phyloP scores from a whole-genome alignment of 2,329 filamentous ascomycete genomes.

The Aspergillus quadricinctus region DNA sequence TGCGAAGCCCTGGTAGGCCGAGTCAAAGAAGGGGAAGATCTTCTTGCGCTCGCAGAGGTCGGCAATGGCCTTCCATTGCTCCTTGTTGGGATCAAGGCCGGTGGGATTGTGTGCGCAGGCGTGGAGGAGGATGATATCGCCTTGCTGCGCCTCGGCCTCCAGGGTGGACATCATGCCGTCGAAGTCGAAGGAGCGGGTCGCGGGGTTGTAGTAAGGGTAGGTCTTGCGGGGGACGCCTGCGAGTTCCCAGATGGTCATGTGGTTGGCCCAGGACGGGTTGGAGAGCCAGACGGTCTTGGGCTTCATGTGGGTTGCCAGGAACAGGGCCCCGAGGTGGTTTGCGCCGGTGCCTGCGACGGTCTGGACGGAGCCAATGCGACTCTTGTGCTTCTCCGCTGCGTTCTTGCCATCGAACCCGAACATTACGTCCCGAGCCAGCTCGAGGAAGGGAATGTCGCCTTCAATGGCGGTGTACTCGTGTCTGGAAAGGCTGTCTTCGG shows the following conservation, averaged over 20 bases:
- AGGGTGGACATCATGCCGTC: conserved; percentile 71
- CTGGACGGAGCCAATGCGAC: conserved; percentile 66
- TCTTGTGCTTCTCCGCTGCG: conserved; percentile 35
- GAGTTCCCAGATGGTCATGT: conserved; percentile 81
- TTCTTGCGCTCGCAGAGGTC: conserved; percentile 70
- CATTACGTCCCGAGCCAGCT: conserved; percentile 82
- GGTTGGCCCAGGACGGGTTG: conserved; percentile 95
- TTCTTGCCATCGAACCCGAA: conserved; percentile 58
- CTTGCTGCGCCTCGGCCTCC: conserved; percentile 75
- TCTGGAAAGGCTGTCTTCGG: conserved; percentile 80
- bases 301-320: conserved; percentile 82
- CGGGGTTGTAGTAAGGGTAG: conserved; percentile 88
- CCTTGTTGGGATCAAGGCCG: conserved; percentile 84
- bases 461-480: conserved; percentile 98
- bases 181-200: conserved; percentile 41
- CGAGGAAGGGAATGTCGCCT: conserved; percentile 76
- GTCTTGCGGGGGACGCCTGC: conserved; percentile 72
- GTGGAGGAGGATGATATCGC: conserved; percentile 83
- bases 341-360: conserved; percentile 96
- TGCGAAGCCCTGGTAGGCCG: conserved; percentile 94
- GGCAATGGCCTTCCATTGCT: conserved; percentile 90
- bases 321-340: conserved; percentile 84
- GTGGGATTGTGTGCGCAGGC: conserved; percentile 98
- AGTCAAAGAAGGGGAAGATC: conserved; percentile 97
- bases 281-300: conserved; percentile 76